Evolutionary conservation across 805 yeast species (phyloP), one percentile per base, ranked within the genome.

Genomic region (Hanseniaspora mollemarum): DNA sequence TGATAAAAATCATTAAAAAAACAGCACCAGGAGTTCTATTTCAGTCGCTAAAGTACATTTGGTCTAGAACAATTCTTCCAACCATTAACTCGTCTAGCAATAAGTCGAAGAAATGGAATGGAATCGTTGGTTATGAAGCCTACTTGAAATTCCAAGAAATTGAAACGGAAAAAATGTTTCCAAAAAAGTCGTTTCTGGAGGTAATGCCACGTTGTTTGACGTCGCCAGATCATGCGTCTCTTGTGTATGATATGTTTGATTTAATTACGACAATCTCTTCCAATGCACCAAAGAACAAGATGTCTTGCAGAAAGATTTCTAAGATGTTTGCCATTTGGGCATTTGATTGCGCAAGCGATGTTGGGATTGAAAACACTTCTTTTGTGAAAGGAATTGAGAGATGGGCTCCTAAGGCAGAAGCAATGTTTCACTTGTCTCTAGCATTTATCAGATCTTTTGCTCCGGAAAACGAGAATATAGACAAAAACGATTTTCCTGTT

Each of bases 301-400:
- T 87, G 71, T 78, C 84, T 59, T 94, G 92, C 0, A 72, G 87
- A 43, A 86, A 85, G 60, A 73, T 87, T 16, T 73, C 92, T 12
- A 80, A 83, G 56, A 74, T 87, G 78, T 81, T 90, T 36, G 88
- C 90, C 7, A 67, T 85, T 22, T 87, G 95, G 95, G 96, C 95
- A 0, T 87, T 87, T 59, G 75, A 78, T 45, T 59, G 57, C 16
- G 49, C 55, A 3, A 36, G 45, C 1, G 48, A 60, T 52, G 68
- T 68, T 52, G 72, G 40, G 12, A 55, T 56, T 42, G 21, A 18
- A 13, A 12, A n/a, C 26, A 64, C 63, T 54, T 62, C 72, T 1
- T 84, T 83, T 61, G 73, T 74, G 33, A 80, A 82, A 54, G 95
- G 95, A 2, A 63, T 86, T 51, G 75, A 76, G 41, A 74, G 76